Evolutionary conservation across 2,329 filamentous ascomycete genomes (phyloP).

Genomic region (Fusarium concolor): DNA sequence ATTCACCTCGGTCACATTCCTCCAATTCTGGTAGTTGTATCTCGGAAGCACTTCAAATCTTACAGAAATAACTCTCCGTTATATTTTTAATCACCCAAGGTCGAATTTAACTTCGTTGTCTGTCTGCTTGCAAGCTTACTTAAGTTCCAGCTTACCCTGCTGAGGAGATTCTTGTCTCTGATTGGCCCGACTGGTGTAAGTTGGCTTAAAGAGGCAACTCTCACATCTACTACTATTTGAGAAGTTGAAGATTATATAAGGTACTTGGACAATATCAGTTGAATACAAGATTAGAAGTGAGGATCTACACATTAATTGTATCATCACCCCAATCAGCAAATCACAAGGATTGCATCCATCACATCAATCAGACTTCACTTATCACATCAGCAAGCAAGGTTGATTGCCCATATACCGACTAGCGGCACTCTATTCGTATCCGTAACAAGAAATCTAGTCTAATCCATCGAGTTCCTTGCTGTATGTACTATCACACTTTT

Average conservation of each 20-base stretch:
- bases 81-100: too few species aligned
- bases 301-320: background rate
- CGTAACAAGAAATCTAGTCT: constrained; percentile 15
- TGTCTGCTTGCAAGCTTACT: background rate
- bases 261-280: background rate
- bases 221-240: background rate
- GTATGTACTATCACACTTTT: constrained; percentile 14
- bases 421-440: constrained; percentile 16
- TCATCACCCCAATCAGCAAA: background rate
- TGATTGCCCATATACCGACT: constrained; percentile 1
- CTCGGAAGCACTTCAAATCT: too few species aligned
- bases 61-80: too few species aligned
- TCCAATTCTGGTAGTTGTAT: too few species aligned
- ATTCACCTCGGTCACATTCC: too few species aligned
- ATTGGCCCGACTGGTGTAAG: constrained; percentile 21
- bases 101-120: background rate
- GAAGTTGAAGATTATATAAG: too few species aligned
- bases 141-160: background rate
- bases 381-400: background rate
- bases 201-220: constrained; percentile 32
- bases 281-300: too few species aligned
- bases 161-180: background rate
- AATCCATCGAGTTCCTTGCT: background rate
- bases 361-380: background rate
- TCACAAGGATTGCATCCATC: background rate